Percentiles rank a stretch among this genome's conserved stretches.
These are phyloP conservation scores for Rhizopus arrhizus DNA, from an alignment of 371 early-diverging fungal genomes.

Conservation along the genomic window DNA sequence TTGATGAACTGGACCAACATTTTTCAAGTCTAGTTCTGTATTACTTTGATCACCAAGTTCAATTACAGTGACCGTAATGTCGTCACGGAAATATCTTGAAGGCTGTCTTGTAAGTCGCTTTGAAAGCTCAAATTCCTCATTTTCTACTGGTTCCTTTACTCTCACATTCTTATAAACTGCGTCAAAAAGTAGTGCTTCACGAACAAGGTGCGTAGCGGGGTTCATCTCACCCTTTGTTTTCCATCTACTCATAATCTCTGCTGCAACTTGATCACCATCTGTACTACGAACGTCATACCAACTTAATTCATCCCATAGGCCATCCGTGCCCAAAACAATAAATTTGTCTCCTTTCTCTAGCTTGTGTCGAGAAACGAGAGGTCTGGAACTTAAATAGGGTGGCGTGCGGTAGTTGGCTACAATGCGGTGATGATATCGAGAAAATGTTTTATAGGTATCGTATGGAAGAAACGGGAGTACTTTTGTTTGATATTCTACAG, in stretches of 20 bases:
- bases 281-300: constrained; percentile 66
- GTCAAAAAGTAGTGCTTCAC: constrained; percentile 67
- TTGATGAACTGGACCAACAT: constrained; percentile 34
- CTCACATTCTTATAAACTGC: constrained; percentile 46
- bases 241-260: constrained; percentile 40
- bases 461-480: constrained; percentile 53
- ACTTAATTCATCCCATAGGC: constrained; percentile 86
- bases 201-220: constrained; percentile 85
- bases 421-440: constrained; percentile 64
- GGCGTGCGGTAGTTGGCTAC: constrained; percentile 79
- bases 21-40: constrained; percentile 9
- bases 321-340: constrained; percentile 91
- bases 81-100: constrained; percentile 85
- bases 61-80: constrained; percentile 90
- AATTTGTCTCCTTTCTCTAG: constrained; percentile 72
- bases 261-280: constrained; percentile 45
- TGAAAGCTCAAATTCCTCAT: constrained; percentile 42
- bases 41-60: constrained; percentile 52
- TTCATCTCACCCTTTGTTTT: constrained; percentile 57
- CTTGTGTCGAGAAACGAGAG: constrained; percentile 75
- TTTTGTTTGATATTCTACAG: constrained; percentile 62
- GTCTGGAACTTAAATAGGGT: constrained; percentile 92
- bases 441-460: constrained; percentile 62
- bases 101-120: constrained; percentile 48
- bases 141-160: constrained; percentile 28